Percentiles rank a stretch among this genome's conserved stretches.
These are phyloP conservation scores for Medakamo hakoo DNA, from an alignment of 139 green algal species.

Conservation along the genomic window DNA sequence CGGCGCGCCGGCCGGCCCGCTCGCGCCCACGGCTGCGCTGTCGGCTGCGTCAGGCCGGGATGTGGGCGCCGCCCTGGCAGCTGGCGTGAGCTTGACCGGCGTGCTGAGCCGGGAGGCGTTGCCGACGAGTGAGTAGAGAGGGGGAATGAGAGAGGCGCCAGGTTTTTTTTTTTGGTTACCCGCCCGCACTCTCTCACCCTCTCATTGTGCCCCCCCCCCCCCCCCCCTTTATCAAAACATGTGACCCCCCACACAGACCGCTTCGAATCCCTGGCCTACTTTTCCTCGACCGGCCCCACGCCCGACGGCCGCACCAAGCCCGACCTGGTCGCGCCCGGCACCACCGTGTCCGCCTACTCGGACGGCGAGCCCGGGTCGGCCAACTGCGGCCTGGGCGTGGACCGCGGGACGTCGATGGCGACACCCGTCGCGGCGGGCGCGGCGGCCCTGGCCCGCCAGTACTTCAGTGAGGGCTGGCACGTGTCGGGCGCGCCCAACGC, in stretches of 20 bases:
- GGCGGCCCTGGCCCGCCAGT: constrained; percentile 55
- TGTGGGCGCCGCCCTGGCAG: not conserved
- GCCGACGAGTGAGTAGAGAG: too few species aligned
- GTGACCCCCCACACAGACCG: not conserved
- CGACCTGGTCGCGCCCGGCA: constrained; percentile 49
- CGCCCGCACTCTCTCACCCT: not conserved
- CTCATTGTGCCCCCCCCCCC: constrained; percentile 6
- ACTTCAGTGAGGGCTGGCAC: constrained; percentile 48
- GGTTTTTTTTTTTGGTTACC: too few species aligned
- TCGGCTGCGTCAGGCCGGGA: constrained; percentile 2
- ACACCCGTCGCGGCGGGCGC: constrained; percentile 48
- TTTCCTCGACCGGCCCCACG: constrained; percentile 45
- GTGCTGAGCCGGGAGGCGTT: not conserved
- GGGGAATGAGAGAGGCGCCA: too few species aligned
- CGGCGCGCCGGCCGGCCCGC: not conserved
- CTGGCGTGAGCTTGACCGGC: not conserved
- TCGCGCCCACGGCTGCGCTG: constrained; percentile 13
- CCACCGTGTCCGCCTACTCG: constrained; percentile 11
- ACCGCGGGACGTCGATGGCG: constrained; percentile 78
- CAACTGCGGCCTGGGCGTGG: not conserved
- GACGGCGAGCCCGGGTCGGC: not conserved
- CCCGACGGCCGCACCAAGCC: constrained; percentile 56
- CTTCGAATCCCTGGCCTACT: constrained; percentile 47
- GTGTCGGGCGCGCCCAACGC: constrained; percentile 10
- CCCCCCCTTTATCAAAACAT: too few species aligned